Percentiles rank a stretch among this genome's conserved stretches.
Evolutionary conservation across 1,284 basidiomycete species (phyloP).

Genomic region (Austropuccinia psidii): DNA sequence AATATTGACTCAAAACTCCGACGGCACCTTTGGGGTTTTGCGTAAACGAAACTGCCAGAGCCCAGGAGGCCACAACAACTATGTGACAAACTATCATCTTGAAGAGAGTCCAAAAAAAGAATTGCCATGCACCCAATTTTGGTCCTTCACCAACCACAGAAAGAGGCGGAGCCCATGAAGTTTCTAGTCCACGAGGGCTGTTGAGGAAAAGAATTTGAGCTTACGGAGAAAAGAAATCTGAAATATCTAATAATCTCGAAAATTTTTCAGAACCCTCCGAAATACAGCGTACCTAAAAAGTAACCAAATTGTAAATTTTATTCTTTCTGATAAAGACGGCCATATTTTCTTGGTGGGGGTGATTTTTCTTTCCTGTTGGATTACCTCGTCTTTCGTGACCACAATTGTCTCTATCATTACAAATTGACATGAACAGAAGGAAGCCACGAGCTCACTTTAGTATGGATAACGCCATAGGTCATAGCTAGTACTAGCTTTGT

Average conservation of each 20-base stretch:
- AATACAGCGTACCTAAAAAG: constrained; percentile 21
- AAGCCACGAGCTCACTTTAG: too few species aligned
- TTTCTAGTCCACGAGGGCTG: constrained; percentile 33
- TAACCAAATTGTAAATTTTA: constrained; percentile 33
- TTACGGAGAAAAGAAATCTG: too few species aligned
- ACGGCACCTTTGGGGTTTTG: constrained; percentile 9
- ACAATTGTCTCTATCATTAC: background rate
- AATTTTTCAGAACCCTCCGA: too few species aligned
- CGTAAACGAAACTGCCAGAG: background rate
- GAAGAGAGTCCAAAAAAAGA: background rate
- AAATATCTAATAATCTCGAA: too few species aligned
- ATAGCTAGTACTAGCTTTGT: too few species aligned
- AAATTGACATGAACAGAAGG: too few species aligned
- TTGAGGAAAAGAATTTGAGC: background rate
- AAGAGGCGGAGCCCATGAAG: constrained; percentile 20
- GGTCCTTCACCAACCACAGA: background rate
- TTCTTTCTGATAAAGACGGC: constrained; percentile 13
- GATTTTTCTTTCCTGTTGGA: too few species aligned
- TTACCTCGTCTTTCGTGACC: background rate
- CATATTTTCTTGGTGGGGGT: background rate
- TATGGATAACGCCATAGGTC: too few species aligned
- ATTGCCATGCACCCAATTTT: background rate
- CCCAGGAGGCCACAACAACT: background rate
- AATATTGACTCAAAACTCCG: background rate
- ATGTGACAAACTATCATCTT: constrained; percentile 5